Conservation (phyloP, 345 rosid genomes). For the Eutrema heterophyllum region DNA sequence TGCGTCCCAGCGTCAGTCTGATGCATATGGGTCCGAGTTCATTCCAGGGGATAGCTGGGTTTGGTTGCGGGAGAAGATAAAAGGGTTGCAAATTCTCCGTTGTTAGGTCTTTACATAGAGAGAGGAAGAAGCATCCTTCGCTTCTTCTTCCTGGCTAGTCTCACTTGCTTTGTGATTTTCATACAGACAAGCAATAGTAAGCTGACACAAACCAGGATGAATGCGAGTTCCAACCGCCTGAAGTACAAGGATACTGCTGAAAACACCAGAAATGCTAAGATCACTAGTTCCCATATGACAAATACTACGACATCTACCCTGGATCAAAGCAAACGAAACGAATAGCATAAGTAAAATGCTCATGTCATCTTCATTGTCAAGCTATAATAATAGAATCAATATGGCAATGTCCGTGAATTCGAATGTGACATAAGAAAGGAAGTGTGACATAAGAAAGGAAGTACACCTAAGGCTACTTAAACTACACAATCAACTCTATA, state of each 20-base stretch:
- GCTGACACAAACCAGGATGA: conserved; percentile 62
- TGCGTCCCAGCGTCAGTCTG: neutral
- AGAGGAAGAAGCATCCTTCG: conserved; percentile 98
- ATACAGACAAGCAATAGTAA: conserved; percentile 75
- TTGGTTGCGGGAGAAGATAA: conserved; percentile 12
- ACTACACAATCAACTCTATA: neutral
- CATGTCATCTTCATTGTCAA: neutral
- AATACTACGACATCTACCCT: conserved; percentile 91
- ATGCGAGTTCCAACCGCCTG: conserved; percentile 62
- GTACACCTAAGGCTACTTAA: neutral
- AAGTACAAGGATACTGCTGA: conserved; percentile 92
- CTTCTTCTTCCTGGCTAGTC: conserved; percentile 78
- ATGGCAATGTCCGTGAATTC: neutral
- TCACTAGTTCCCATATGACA: conserved; percentile 89
- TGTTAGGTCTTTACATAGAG: conserved; percentile 54
- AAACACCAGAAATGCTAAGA: conserved; percentile 83
- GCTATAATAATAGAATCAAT: neutral
- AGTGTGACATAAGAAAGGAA: neutral
- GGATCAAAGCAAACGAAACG: conserved; percentile 31
- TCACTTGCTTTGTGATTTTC: conserved; percentile 82
- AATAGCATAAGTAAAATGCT: neutral
- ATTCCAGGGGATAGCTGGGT: neutral
- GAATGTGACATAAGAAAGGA: neutral
- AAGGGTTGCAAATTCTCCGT: neutral
- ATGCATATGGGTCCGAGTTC: neutral